Conservation (phyloP, 805 yeast genomes). For the Saturnispora quitensis region DNA sequence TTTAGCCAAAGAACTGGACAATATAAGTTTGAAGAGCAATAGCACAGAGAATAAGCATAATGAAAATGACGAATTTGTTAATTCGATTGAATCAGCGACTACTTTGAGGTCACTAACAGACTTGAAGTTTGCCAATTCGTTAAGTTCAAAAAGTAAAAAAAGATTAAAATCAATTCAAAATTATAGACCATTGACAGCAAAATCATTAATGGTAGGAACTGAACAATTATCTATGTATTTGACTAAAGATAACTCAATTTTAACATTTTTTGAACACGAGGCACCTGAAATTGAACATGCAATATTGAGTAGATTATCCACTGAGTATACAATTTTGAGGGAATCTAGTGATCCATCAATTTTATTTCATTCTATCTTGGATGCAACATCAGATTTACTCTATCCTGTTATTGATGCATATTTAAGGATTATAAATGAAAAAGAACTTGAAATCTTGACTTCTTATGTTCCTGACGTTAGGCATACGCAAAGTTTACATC, state of each 20-base stretch:
- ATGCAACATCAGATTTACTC: conserved; percentile 44
- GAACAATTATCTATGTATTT: conserved; percentile 50
- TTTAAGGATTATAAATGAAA: conserved; percentile 36
- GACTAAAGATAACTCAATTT: conserved; percentile 35
- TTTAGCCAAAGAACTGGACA: conserved; percentile 9
- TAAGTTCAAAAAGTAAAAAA: conserved; percentile 11
- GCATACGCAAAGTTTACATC: conserved; percentile 44
- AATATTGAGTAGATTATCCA: conserved; percentile 37
- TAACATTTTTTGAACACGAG: conserved; percentile 49
- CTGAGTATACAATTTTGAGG: conserved; percentile 39
- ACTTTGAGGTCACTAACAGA: conserved; percentile 30
- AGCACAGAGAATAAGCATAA: background rate
- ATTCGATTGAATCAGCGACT: conserved; percentile 8
- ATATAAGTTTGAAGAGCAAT: background rate
- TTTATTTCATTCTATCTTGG: conserved; percentile 45
- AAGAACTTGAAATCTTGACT: conserved; percentile 42
- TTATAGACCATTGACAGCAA: conserved; percentile 35
- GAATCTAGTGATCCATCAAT: conserved; percentile 44
- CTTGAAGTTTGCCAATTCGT: conserved; percentile 16
- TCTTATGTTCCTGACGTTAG: conserved; percentile 35
- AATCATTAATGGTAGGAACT: conserved; percentile 38
- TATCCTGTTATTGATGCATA: conserved; percentile 48
- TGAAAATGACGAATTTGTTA: background rate
- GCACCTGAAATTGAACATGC: conserved; percentile 46
- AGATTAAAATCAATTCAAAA: conserved; percentile 29